A percentile compares a stretch with the other conserved stretches of the same genome.
phyloP scores from a whole-genome alignment of 148 eudicot species.

The Beta vulgaris region DNA sequence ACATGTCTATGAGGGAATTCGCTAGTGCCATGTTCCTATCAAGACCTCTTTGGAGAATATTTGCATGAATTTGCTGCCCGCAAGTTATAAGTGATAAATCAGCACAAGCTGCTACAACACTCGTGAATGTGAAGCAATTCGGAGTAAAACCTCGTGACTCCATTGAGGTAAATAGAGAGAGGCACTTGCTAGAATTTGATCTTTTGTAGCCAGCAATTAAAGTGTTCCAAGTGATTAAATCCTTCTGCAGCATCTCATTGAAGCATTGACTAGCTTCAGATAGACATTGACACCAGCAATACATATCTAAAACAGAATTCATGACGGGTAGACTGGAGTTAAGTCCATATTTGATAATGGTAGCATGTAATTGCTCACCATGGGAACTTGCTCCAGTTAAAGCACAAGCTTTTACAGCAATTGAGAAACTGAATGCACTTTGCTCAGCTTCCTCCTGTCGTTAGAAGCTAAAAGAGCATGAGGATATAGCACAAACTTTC shows the following conservation, averaged over 20 bases:
- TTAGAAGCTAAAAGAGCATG: slow-evolving; percentile 31
- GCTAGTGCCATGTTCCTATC: slow-evolving; percentile 51
- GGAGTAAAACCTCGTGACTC: slow-evolving; percentile 56
- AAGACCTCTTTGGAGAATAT: slow-evolving; percentile 59
- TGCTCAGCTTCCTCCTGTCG: slow-evolving; percentile 83
- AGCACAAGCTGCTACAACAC: slow-evolving; percentile 73
- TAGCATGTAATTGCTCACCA: slow-evolving; percentile 77
- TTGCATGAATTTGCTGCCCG: slow-evolving; percentile 76
- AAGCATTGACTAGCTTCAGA: slow-evolving; percentile 71
- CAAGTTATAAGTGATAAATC: slow-evolving; percentile 55
- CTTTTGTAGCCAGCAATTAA: slow-evolving; percentile 77
- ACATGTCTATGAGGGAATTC: slow-evolving; percentile 87
- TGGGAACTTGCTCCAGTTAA: slow-evolving; percentile 38
- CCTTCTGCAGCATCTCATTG: slow-evolving; percentile 54
- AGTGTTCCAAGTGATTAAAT: slow-evolving; percentile 88
- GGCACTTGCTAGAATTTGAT: slow-evolving; percentile 48
- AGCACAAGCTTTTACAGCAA: slow-evolving; percentile 79
- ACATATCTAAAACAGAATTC: slow-evolving; percentile 94
- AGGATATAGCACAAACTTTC: slow-evolving; percentile 16
- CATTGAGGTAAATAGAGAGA: slow-evolving; percentile 59
- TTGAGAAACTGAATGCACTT: slow-evolving; percentile 63
- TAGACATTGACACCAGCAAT: slow-evolving; percentile 54
- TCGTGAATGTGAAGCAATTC: slow-evolving; percentile 70
- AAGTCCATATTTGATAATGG: slow-evolving; percentile 60
- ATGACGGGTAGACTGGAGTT: slow-evolving; percentile 68